Base-by-base conservation (phyloP, 2,329 filamentous ascomycete genomes). In the Trichoderma brevicompactum region DNA sequence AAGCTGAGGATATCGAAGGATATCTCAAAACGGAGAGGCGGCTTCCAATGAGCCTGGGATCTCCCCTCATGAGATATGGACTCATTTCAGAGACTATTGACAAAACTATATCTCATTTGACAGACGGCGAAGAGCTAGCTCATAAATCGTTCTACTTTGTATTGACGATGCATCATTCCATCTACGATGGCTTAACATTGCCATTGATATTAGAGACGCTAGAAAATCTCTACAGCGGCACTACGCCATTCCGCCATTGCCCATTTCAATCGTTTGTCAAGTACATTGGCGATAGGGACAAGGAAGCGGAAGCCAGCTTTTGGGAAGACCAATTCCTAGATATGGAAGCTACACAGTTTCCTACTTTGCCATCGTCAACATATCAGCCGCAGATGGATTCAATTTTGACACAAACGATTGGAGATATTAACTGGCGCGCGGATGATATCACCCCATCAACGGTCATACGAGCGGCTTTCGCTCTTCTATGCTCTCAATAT, bases 81-180 rank as follows among this genome's bases (percentile, higher is more conserved):
- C 19, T 56, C 12, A 28, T 43, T 28, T 32, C 53, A 28, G 23
- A 10, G 32, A 10, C n/a, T 19, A 4, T 56, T 48, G 28, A n/a
- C 15, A 40, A 17, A 13, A 28, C 23, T 28, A 28, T 28, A 28
- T 2, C 23, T 28, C 23, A 2, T 28, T 28, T 28, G 23, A 28
- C 23, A 28, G 23, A 28, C 23, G 23, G 23, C 5, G 23, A 28
- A 28, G 23, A 28, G 23, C 23, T 28, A 28, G 23, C 23, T 3
- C 2, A 28, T 28, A 5, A 28, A 28, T 36, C 12, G 7, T 5
- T 28, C 6, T 56, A 60, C 12, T 65, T 65, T 46, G 55, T 54
- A 32, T 61, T 65, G n/a, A 65, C 64, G 4, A 46, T 61, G n/a
- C 64, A 65, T 34, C 64, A 65, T 56, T 44, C 54, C 32, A 43